Base-by-base conservation (phyloP, 163 green algal species). In the Volvox carteri region DNA sequence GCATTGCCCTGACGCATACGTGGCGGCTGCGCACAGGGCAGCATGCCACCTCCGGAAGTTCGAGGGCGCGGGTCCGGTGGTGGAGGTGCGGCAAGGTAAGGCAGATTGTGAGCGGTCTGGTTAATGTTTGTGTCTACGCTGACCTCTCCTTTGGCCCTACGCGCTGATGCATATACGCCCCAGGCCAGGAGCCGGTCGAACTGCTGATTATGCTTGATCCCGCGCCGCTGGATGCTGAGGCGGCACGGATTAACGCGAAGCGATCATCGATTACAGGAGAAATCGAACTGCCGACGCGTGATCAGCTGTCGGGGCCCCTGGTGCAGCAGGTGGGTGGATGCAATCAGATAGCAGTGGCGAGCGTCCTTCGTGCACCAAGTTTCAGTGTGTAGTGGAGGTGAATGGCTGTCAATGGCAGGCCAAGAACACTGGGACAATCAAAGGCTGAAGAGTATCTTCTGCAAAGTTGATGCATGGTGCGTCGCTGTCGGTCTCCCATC, bases 211-310 rank as follows among this genome's bases (percentile, higher is more conserved):
- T 90, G 56, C 52, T 92, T 44, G 89, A 90, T 73, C 89, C 89
- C 2, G 68, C 89, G 1, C 67, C 72, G 35, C 46, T 92, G 46
- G 89, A 92, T 60, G 62, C 85, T 18, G 84, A 90, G 52, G 56
- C 78, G 3, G 84, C 85, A 6, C 85, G 89, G 37, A 68, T 84
- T n/a, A 90, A 92, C 84, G 78, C 84, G 1, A 78, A 80, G 25
- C 75, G 85, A 33, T 67, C 85, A 12, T 90, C 90, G 70, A 90
- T 92, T 65, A 92, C 88, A 39, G 88, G 88, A n/a, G 85, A 79
- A 33, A 85, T 85, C 58, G 78, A 85, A 3, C 56, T 89, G 70
- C 39, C 62, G 2, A 56, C 77, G 6, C 77, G 77, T 28, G 77
- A 85, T 33, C 77, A 85, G 41, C 28, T 62, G 46, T 23, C 25